phyloP scores from a whole-genome alignment of 1,284 basidiomycete genomes.

The Hemileia vastatrix region DNA sequence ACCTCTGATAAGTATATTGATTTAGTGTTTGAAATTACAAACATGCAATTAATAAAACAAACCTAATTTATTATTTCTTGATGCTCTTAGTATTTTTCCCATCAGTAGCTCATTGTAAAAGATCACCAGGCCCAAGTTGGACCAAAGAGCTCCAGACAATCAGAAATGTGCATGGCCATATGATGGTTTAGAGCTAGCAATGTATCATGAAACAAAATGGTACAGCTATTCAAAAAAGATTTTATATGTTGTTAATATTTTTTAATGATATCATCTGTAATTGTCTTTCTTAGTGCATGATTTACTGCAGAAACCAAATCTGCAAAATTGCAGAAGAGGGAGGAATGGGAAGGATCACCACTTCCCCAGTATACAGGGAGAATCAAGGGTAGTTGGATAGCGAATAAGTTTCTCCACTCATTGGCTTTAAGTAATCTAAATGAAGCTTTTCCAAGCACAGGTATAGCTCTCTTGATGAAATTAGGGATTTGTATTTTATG shows the following conservation, averaged over 20 bases:
- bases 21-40: not conserved
- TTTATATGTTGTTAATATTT: not conserved
- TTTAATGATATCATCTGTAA: not conserved
- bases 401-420: conserved; percentile 16
- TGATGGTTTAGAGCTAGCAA: conserved; percentile 16
- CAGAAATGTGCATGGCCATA: conserved; percentile 15
- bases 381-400: conserved; percentile 10
- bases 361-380: conserved; percentile 1
- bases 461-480: conserved; percentile 10
- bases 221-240: conserved; percentile 7
- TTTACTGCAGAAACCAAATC: conserved; percentile 3
- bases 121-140: conserved; percentile 15
- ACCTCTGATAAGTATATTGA: not conserved
- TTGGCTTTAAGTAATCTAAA: conserved; percentile 15
- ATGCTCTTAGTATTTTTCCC: conserved; percentile 10
- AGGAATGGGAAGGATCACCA: not conserved
- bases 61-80: conserved; percentile 14
- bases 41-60: not conserved
- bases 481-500: conserved; percentile 3
- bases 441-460: conserved; percentile 10
- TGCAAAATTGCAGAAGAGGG: conserved; percentile 7
- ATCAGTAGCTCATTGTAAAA: conserved; percentile 16
- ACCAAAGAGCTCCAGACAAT: conserved; percentile 17
- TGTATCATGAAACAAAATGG: conserved; percentile 7
- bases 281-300: not conserved